Evolutionary conservation across 257 asterid genomes (phyloP), one percentile per base, ranked within the genome.

Genomic region (Capsicum rhomboideum): DNA sequence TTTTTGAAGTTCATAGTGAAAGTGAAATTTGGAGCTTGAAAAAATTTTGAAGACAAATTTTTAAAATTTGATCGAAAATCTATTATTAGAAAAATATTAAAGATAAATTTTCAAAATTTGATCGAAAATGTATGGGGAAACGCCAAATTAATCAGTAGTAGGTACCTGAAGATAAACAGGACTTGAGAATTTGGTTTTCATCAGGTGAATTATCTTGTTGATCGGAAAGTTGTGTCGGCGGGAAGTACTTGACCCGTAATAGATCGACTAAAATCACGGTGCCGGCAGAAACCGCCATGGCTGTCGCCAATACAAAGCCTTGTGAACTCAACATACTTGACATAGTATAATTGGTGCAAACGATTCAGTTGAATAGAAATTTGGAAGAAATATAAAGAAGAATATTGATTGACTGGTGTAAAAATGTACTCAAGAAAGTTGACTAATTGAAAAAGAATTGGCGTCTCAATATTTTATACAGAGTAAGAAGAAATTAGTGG

Each of bases 271-370:
- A 93, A 79, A 94, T 80, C 18, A 92, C 82, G 77, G 98, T 90
- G 44, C 94, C 98, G 16, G 95, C 99, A 53, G 99, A 95, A 28
- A 93, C 97, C 3, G 97, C 98, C 97, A 95, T 91, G 84, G 98
- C 98, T 21, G 99, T 94, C 44, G 98, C 99, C 31, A 94, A 84
- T 50, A 92, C 97, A 8, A 93, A 64, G 81, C 93, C 94, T 83
- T 93, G 98, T 29, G 95, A 89, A 37, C 93, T 89, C 92, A 92
- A 85, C 88, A 91, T 84, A 17, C 91, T 83, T 79, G 91, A 87
- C n/a, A 28, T 28, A 50, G 8, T 21, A 49, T 31, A 79, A 37
- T 10, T 31, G 37, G 31, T 74, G 11, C n/a, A n/a, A n/a, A n/a
- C n/a, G n/a, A n/a, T n/a, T n/a, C n/a, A n/a, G 6, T 71, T n/a